Evolutionary conservation across 192 early-diverging fungal species (phyloP).

Genomic region (Chytriomyces sp.): DNA sequence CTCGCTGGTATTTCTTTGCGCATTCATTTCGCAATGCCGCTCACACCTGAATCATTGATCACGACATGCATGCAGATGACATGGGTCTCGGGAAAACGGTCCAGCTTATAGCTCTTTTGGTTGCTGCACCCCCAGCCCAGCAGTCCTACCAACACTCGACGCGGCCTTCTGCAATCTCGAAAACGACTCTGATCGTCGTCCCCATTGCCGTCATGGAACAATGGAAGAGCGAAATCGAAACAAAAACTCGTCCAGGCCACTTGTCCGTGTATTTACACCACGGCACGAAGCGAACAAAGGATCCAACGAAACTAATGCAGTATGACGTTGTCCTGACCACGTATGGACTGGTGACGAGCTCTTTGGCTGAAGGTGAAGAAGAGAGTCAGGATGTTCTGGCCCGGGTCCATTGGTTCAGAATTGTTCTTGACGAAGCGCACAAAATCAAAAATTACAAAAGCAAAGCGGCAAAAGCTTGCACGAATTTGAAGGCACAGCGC

Average conservation of each 20-base stretch:
- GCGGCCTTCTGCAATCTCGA: conserved; percentile 50
- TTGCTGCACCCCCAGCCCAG: conserved; percentile 30
- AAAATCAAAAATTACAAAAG: conserved; percentile 47
- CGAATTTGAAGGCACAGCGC: conserved; percentile 26
- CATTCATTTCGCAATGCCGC: background rate
- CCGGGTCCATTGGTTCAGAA: conserved; percentile 12
- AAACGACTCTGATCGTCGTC: conserved; percentile 65
- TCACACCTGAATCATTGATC: background rate
- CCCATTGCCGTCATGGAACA: conserved; percentile 46
- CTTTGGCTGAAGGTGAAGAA: conserved; percentile 5
- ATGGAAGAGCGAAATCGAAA: conserved; percentile 65
- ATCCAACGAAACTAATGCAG: background rate
- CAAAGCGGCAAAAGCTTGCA: conserved; percentile 32
- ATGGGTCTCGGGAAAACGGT: conserved; percentile 74
- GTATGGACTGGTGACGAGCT: conserved; percentile 9
- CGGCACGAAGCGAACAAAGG: conserved; percentile 38
- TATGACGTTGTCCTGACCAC: conserved; percentile 10
- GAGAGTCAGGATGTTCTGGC: conserved; percentile 11
- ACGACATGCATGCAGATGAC: conserved; percentile 2
- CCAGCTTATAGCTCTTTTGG: conserved; percentile 64
- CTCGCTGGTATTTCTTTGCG: background rate
- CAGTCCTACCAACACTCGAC: background rate
- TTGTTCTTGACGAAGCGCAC: conserved; percentile 51
- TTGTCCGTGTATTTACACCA: conserved; percentile 65
- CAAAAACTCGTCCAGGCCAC: conserved; percentile 51